phyloP scores from a whole-genome alignment of 768 basidiomycete genomes.

The Dendrothele bispora region DNA sequence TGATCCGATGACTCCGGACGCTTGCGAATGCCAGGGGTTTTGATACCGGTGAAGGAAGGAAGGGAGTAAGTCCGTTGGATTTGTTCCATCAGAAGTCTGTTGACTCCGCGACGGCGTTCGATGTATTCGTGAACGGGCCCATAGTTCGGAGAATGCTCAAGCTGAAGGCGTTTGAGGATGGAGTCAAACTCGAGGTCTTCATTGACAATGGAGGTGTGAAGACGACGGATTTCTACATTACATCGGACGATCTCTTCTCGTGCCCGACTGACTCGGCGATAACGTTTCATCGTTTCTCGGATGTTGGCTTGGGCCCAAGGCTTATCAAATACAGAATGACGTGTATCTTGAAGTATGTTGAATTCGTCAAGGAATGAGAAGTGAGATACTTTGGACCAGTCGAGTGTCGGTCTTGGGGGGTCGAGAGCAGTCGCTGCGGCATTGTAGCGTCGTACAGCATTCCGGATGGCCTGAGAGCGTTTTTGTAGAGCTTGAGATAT shows the following conservation, averaged over 20 bases:
- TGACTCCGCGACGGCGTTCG: background rate
- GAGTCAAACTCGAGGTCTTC: constrained; percentile 11
- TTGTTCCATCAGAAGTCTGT: background rate
- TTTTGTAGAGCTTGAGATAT: constrained; percentile 33
- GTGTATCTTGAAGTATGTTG: constrained; percentile 28
- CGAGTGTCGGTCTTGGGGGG: constrained; percentile 16
- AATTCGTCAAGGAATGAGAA: constrained; percentile 28
- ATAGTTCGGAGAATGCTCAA: background rate
- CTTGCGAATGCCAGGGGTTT: background rate
- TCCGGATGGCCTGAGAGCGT: constrained; percentile 28
- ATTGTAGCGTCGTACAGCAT: constrained; percentile 32
- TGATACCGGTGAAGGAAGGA: background rate
- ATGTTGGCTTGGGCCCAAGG: constrained; percentile 26
- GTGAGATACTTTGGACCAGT: constrained; percentile 20
- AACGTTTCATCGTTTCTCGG: constrained; percentile 22
- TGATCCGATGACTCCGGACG: too few relatives aligned
- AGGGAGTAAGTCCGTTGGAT: constrained; percentile 3
- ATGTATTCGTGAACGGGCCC: constrained; percentile 1
- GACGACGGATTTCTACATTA: constrained; percentile 30
- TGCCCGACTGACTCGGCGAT: constrained; percentile 28
- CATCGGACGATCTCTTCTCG: constrained; percentile 28
- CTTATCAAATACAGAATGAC: constrained; percentile 23
- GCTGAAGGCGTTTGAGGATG: background rate
- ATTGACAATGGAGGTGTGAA: constrained; percentile 25
- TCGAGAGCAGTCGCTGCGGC: constrained; percentile 17